Base-by-base conservation (phyloP, 2,329 filamentous ascomycete species). In the Penicillium hesseltinei region DNA sequence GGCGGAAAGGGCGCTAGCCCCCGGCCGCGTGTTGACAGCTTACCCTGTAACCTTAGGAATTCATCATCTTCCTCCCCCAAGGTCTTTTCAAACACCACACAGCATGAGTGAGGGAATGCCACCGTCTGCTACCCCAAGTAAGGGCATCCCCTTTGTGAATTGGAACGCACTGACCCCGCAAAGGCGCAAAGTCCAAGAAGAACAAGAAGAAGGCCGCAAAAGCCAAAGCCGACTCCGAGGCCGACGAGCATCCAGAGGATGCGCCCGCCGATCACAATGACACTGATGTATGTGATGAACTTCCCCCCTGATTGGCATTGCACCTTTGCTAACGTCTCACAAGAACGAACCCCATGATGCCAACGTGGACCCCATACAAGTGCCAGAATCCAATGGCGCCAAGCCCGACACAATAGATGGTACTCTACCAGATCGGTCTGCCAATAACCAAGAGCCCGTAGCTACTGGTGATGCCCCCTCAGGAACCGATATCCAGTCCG, bases 181-280 rank as follows among this genome's bases (percentile, higher is more conserved):
- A 66, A 78, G 76, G 74, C 65, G 67, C 75, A 51, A 84, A 78
- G 68, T 81, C 81, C 68, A 85, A 82, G 75, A 83, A 80, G 69
- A 82, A 78, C 72, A 84, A 81, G 70, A 83, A 82, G 76, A 85
- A 83, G 73, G 75, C 74, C 62, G 72, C 72, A 57, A 83, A 80
- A 67, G 66, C 67, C 21, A 75, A 77, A 57, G 62, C 65, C 21
- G 76, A 73, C 17, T 74, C 75, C 48, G 52, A 64, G 5, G 58
- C 42, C 31, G 57, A 66, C 23, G 61, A 62, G 21, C 43, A 51
- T 13, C 23, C 38, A 42, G 50, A 52, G n/a, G 60, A 68, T 54
- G 62, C 49, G 57, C 47, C 54, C 54, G 57, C 50, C 62, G 67
- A 56, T 21, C 64, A 61, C 50, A 65, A 66, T 45, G 74, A 71